These are phyloP conservation scores for Blastomyces parvus DNA, from an alignment of 2,329 filamentous ascomycete genomes.

Conservation along the genomic window DNA sequence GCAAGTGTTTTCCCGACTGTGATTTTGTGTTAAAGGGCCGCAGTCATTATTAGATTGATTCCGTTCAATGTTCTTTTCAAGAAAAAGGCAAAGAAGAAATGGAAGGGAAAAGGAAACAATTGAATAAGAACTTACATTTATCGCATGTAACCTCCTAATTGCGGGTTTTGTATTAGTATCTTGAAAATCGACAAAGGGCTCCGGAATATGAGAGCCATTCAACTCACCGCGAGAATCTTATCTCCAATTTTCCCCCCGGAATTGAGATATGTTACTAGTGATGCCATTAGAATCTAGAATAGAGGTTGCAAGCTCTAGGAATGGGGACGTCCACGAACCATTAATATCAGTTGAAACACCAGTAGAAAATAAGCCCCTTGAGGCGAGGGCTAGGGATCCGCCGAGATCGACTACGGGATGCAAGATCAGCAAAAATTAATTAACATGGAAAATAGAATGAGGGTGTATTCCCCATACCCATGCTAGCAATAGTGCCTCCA, in stretches of 20 bases:
- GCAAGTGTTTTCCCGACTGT: slow-evolving; percentile 56
- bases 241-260: slow-evolving; percentile 57
- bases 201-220: background rate
- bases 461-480: slow-evolving; percentile 31
- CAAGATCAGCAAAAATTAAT: background rate
- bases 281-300: background rate
- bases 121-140: slow-evolving; percentile 45
- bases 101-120: background rate
- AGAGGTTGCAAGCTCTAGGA: background rate
- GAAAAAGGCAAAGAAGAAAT: background rate
- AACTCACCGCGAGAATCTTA: slow-evolving; percentile 43
- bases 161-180: slow-evolving; percentile 14
- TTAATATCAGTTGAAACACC: slow-evolving; percentile 59
- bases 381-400: slow-evolving; percentile 57
- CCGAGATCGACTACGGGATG: slow-evolving; percentile 49
- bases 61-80: background rate
- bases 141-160: slow-evolving; percentile 51
- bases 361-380: slow-evolving; percentile 54
- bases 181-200: background rate
- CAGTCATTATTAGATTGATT: slow-evolving; percentile 1
- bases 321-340: slow-evolving; percentile 27
- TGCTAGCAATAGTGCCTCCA: slow-evolving; percentile 57
- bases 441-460: background rate
- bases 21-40: background rate
- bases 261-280: slow-evolving; percentile 51